These are phyloP conservation scores for Leccinum ochraceum DNA, from an alignment of 768 basidiomycete genomes.

Conservation along the genomic window DNA sequence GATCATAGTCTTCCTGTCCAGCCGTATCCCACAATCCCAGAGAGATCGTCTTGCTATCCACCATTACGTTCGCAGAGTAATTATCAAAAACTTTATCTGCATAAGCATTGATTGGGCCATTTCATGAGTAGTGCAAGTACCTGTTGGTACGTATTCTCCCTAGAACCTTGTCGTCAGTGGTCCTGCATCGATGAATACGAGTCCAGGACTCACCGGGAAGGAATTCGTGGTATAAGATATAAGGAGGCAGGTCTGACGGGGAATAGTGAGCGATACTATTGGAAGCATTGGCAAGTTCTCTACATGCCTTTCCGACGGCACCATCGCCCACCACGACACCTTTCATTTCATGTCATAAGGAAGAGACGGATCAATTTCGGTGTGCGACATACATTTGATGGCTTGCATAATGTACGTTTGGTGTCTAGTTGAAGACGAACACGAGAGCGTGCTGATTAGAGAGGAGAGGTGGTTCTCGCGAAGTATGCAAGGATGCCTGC, in stretches of 20 bases:
- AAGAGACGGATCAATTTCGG: conserved; percentile 16
- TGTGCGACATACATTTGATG: conserved; percentile 75
- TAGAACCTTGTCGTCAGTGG: conserved; percentile 35
- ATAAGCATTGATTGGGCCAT: conserved; percentile 11
- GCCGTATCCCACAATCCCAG: conserved; percentile 99
- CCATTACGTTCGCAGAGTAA: conserved; percentile 98
- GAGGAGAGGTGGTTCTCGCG: conserved; percentile 13
- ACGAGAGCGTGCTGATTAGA: conserved; percentile 15
- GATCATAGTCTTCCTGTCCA: conserved; percentile 99
- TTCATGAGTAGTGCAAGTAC: conserved; percentile 40
- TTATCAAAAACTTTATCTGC: conserved; percentile 86
- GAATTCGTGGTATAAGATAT: conserved; percentile 99
- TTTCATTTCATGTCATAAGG: conserved; percentile 41
- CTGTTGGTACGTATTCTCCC: conserved; percentile 98
- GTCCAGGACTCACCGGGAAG: conserved; percentile 70
- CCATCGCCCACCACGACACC: conserved; percentile 99
- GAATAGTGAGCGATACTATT: conserved; percentile 16
- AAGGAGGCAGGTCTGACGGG: conserved; percentile 86
- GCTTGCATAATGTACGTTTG: conserved; percentile 65
- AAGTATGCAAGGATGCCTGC: conserved; percentile 2
- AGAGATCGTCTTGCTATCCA: conserved; percentile 97
- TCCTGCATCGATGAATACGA: conserved; percentile 13
- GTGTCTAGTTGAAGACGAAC: conserved; percentile 17
- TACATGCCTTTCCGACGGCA: conserved; percentile 92
- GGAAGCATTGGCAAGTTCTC: conserved; percentile 5